Percentiles rank a stretch among this genome's conserved stretches.
These are phyloP conservation scores for Amauroascus niger DNA, from an alignment of 2,329 filamentous ascomycete genomes.

Conservation along the genomic window DNA sequence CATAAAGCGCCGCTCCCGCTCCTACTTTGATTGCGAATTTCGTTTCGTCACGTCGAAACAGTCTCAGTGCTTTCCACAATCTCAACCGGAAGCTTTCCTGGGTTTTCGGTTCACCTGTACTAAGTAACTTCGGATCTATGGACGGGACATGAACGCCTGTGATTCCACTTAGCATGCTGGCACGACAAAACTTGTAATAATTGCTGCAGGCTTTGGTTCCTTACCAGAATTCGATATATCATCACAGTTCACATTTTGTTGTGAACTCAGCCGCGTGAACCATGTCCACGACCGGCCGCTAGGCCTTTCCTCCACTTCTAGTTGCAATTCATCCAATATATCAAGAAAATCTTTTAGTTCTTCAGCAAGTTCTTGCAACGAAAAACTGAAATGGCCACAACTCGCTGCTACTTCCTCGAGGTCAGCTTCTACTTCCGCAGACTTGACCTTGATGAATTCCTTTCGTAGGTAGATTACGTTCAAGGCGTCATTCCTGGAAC, in stretches of 20 bases:
- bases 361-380: slow-evolving; percentile 78
- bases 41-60: slow-evolving; percentile 56
- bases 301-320: slow-evolving; percentile 52
- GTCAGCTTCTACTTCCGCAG: slow-evolving; percentile 73
- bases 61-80: slow-evolving; percentile 46
- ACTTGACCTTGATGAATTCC: slow-evolving; percentile 57
- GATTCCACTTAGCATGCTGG: neutral
- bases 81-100: slow-evolving; percentile 36
- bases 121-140: slow-evolving; percentile 1
- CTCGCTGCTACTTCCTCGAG: slow-evolving; percentile 97
- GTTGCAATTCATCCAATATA: slow-evolving; percentile 73
- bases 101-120: neutral
- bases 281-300: slow-evolving; percentile 67
- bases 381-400: slow-evolving; percentile 93
- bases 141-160: slow-evolving; percentile 18
- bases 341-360: slow-evolving; percentile 76
- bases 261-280: slow-evolving; percentile 62
- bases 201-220: neutral
- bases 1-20: slow-evolving; percentile 78
- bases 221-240: neutral
- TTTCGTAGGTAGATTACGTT: slow-evolving; percentile 71
- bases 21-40: slow-evolving; percentile 88
- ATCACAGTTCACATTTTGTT: neutral
- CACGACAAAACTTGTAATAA: neutral
- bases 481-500: slow-evolving; percentile 65